Percentiles rank a stretch among this genome's conserved stretches.
Conservation (phyloP, 176 grass and related monocot genomes). For the Triticum monococcum region DNA sequence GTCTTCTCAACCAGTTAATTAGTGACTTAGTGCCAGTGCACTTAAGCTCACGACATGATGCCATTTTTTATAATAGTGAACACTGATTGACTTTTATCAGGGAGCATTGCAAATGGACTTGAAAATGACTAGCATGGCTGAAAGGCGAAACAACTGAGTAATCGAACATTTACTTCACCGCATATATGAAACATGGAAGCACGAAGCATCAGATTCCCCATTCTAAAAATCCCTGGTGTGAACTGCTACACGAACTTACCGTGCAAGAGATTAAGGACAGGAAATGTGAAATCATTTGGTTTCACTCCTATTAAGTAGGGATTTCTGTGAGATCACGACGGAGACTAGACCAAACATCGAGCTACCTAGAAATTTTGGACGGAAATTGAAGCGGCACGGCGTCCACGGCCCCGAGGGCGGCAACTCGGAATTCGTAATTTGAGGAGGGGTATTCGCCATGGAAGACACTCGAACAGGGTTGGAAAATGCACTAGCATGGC, state of each 20-base stretch:
- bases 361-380: background rate
- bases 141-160: background rate
- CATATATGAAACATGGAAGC: background rate
- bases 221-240: background rate
- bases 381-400: background rate
- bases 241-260: too few relatives aligned
- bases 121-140: background rate
- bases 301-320: background rate
- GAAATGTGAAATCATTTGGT: background rate
- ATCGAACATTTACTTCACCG: background rate
- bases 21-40: background rate
- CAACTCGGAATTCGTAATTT: background rate
- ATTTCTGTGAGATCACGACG: background rate
- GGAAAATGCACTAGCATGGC: background rate
- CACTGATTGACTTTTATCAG: constrained; percentile 6
- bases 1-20: background rate
- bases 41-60: background rate
- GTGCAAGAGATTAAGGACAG: too few relatives aligned
- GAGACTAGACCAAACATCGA: too few relatives aligned
- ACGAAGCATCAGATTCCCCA: background rate
- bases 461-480: background rate
- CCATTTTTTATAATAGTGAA: constrained; percentile 13
- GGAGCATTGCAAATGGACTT: background rate
- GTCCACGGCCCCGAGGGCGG: background rate
- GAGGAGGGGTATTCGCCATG: background rate